Base-by-base conservation (phyloP, 139 green algal species). In the Chlamydomonas schloesseri region DNA sequence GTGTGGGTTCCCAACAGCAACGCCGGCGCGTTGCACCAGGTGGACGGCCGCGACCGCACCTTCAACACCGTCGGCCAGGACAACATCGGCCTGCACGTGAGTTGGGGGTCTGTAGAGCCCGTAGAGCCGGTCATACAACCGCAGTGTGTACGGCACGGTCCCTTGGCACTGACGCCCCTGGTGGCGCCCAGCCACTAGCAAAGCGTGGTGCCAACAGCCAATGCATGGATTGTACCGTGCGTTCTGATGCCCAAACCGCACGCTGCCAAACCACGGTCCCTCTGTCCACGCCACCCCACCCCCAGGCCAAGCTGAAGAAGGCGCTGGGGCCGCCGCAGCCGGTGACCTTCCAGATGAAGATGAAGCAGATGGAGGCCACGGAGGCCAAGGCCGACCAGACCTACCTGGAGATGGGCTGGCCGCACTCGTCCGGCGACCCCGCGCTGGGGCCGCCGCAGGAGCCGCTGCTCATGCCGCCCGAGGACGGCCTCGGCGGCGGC, bases 281-380 rank as follows among this genome's bases (percentile, higher is more conserved):
- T n/a, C n/a, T n/a, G n/a, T n/a, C n/a, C n/a, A n/a, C n/a, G n/a
- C n/a, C n/a, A n/a, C n/a, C n/a, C n/a, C n/a, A n/a, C n/a, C n/a
- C n/a, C n/a, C 80, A 86, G 80, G 68, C 37, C 50, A 77, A 77
- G 68, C 47, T 77, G 14, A 85, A 85, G 79, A 76, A 76, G 79
- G 36, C 65, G 15, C 80, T 77, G 47, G 67, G 47, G 14, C 67
- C 80, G 5, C 80, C 80, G 24, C 67, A 86, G 68, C 80, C 80
- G 11, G 33, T 71, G 50, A 78, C 67, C 33, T 70, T 28, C 31
- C 47, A 70, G 68, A 86, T 78, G 80, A 57, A 60, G 18, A 76
- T 85, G 65, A 67, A 76, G 67, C 37, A 65, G 68, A 3, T 34
- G 42, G 80, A 86, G 69, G 68, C 34, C 47, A 6, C 24, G 0